Percentiles rank a stretch among this genome's conserved stretches.
phyloP scores from a whole-genome alignment of 2,329 filamentous ascomycete genomes.

The Diaporthe ampelina region DNA sequence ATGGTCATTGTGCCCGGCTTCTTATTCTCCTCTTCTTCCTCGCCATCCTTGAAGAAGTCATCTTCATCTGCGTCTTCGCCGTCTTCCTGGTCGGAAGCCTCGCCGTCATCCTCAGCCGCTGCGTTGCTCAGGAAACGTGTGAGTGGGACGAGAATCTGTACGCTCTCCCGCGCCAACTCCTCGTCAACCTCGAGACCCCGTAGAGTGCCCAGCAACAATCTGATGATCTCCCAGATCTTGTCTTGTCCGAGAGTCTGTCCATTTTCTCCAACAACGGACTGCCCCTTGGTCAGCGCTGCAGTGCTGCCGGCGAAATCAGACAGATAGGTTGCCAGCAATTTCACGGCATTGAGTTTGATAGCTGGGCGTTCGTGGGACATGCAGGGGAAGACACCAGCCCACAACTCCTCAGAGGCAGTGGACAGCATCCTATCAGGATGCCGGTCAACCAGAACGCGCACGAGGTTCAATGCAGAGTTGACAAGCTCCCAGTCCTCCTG shows the following conservation, averaged over 20 bases:
- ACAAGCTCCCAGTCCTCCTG: slow-evolving; percentile 78
- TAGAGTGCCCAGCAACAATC: slow-evolving; percentile 66
- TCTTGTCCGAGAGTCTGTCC: slow-evolving; percentile 77
- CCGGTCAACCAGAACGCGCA: slow-evolving; percentile 76
- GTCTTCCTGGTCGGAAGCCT: slow-evolving; percentile 56
- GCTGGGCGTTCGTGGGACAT: slow-evolving; percentile 79
- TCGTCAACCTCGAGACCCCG: slow-evolving; percentile 76
- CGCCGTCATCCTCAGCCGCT: slow-evolving; percentile 61
- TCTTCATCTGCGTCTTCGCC: slow-evolving; percentile 54
- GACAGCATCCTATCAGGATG: slow-evolving; percentile 76
- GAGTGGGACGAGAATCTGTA: slow-evolving; percentile 87
- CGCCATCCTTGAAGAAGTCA: slow-evolving; percentile 48
- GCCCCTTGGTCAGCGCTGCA: slow-evolving; percentile 60
- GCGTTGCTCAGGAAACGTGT: slow-evolving; percentile 70
- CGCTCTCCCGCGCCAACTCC: slow-evolving; percentile 81
- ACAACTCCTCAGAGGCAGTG: slow-evolving; percentile 73
- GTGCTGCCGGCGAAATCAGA: slow-evolving; percentile 80
- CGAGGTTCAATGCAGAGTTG: slow-evolving; percentile 78
- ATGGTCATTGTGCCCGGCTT: slow-evolving; percentile 66
- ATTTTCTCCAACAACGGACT: slow-evolving; percentile 77
- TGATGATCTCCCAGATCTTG: slow-evolving; percentile 73
- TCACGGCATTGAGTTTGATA: slow-evolving; percentile 83
- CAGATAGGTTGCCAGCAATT: slow-evolving; percentile 82
- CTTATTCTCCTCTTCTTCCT: slow-evolving; percentile 51
- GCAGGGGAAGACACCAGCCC: slow-evolving; percentile 77